These are phyloP conservation scores for Coprinellus micaceus DNA, from an alignment of 768 basidiomycete species.

Conservation along the genomic window DNA sequence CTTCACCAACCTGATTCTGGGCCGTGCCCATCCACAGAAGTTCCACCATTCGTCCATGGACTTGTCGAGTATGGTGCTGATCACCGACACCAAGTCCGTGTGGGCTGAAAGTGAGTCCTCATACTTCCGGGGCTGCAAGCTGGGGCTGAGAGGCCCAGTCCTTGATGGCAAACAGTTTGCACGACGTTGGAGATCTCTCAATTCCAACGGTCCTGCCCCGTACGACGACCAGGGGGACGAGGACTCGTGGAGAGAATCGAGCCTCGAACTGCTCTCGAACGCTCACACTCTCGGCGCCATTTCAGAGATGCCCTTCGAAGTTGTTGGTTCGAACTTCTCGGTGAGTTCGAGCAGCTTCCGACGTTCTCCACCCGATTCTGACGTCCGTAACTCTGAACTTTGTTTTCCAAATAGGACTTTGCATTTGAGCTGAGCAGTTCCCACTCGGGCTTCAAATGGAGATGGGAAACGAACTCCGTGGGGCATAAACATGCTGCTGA, in stretches of 20 bases:
- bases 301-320: slow-evolving; percentile 53
- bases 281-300: slow-evolving; percentile 64
- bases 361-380: slow-evolving; percentile 10
- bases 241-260: slow-evolving; percentile 56
- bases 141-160: slow-evolving; percentile 34
- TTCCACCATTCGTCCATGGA: slow-evolving; percentile 55
- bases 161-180: slow-evolving; percentile 56
- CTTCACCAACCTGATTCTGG: neutral
- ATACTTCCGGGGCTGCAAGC: too few species aligned
- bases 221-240: slow-evolving; percentile 41
- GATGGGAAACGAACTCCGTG: slow-evolving; percentile 70
- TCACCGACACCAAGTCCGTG: slow-evolving; percentile 72
- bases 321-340: slow-evolving; percentile 56
- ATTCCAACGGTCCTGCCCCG: slow-evolving; percentile 33
- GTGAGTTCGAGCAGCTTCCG: slow-evolving; percentile 33
- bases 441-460: slow-evolving; percentile 58
- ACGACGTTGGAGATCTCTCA: slow-evolving; percentile 67
- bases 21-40: slow-evolving; percentile 46
- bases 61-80: slow-evolving; percentile 53
- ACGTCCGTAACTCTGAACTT: too few species aligned
- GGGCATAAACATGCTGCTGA: slow-evolving; percentile 66
- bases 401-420: slow-evolving; percentile 72
- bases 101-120: slow-evolving; percentile 77
- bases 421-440: slow-evolving; percentile 59
- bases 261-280: slow-evolving; percentile 51